Base-by-base conservation (phyloP, 495 filamentous ascomycete genomes). In the Wilcoxina mikolae region DNA sequence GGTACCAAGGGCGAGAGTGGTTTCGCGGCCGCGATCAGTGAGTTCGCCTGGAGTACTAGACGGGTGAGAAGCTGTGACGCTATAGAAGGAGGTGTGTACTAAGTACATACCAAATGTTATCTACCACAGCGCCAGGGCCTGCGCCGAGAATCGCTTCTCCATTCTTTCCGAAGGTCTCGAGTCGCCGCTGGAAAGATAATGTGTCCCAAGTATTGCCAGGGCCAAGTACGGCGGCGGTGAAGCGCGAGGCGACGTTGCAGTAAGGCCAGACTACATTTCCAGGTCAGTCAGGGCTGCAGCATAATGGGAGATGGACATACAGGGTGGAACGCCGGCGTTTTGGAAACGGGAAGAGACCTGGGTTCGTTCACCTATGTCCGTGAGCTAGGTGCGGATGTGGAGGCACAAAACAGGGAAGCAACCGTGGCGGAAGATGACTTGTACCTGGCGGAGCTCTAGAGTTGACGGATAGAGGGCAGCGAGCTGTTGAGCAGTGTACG, bases 371-470 rank as follows among this genome's bases (percentile, higher is more conserved):
- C 80, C 80, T 79, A 41, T 46, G 33, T 11, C 28, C 17, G 17
- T 62, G 23, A 57, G 31, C 24, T 10, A 41, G 31, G 31, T 7
- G 15, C 15, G 31, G 31, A 7, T 17, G n/a, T 33, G 24, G 39
- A 45, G 25, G 44, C 38, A 42, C 31, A 42, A 51, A 35, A 7
- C 3, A 43, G 12, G 20, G 50, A 56, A 22, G 62, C 57, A 59
- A 80, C 87, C 87, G 75, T 95, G 88, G 49, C 89, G 83, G 57
- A 96, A 79, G 55, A 93, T 78, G 56, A 98, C 74, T 68, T 98
- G 91, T 10, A 98, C 91, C 35, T 86, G 73, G 65, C 89, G 84
- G 18, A 98, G 80, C 67, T 93, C 75, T 47, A 98, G 72, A 15
- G 72, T 72, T 38, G 76, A 64, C 0, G 91, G 91, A 72, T 95